These are phyloP conservation scores for Centella asiatica DNA, from an alignment of 129 eudicot species.

Conservation along the genomic window DNA sequence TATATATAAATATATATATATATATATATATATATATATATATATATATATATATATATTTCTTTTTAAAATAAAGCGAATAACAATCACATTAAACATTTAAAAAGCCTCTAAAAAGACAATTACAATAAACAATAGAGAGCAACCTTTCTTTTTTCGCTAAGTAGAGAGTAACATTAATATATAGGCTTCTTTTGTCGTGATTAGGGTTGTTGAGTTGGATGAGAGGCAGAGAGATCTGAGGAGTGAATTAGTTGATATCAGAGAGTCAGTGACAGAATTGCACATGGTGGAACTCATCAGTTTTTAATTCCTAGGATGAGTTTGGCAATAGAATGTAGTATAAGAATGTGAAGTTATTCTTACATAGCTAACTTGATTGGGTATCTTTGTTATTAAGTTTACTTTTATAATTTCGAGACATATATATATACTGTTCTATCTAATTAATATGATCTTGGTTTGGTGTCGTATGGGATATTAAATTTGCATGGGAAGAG, in stretches of 20 bases:
- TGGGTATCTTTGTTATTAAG: constrained; percentile 24
- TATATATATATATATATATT: too few species aligned
- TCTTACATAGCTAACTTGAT: constrained; percentile 19
- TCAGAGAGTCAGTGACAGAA: constrained; percentile 15
- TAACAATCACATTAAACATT: too few species aligned
- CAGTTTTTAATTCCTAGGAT: background rate
- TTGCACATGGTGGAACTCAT: constrained; percentile 29
- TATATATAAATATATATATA: too few species aligned
- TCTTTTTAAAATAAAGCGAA: too few species aligned
- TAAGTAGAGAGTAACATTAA: constrained; percentile 4
- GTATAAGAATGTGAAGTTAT: constrained; percentile 18
- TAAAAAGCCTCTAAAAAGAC: too few species aligned
- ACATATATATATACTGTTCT: constrained; percentile 8
- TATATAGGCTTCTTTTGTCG: constrained; percentile 26
- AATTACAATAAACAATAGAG: constrained; percentile 5
- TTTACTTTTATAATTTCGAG: constrained; percentile 22
- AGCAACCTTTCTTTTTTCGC: constrained; percentile 9
- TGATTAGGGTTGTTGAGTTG: constrained; percentile 26
- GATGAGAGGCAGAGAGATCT: constrained; percentile 16
- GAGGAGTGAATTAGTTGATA: constrained; percentile 11
- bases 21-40: too few species aligned
- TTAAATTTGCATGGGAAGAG: constrained; percentile 12
- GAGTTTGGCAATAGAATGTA: too few species aligned
- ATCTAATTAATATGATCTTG: background rate
- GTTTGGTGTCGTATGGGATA: background rate